Conservation (phyloP, 2,329 filamentous ascomycete genomes). For the Ophiostoma sp. region DNA sequence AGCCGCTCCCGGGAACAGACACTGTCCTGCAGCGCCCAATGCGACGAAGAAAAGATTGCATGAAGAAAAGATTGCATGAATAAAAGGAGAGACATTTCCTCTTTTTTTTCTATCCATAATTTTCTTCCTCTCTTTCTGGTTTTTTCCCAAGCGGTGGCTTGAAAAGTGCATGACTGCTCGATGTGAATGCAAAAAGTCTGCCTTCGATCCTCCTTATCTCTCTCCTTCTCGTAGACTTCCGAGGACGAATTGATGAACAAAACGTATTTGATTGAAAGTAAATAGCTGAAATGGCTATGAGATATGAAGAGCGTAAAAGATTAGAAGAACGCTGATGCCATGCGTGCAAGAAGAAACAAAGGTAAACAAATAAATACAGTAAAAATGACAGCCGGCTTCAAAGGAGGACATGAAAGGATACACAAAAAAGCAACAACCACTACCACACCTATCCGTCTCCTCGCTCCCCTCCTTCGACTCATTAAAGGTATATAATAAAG, state of each 20-base stretch:
- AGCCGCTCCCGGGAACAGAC: slow-evolving; percentile 10
- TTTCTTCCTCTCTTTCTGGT: not conserved
- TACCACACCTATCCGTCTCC: not conserved
- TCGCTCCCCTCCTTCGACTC: not conserved
- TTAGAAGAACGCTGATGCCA: not conserved
- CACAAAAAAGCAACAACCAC: not conserved
- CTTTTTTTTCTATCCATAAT: too few relatives aligned
- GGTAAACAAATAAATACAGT: not conserved
- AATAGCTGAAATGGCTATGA: not conserved
- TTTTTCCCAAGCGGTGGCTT: not conserved
- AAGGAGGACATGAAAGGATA: not conserved
- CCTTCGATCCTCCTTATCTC: not conserved
- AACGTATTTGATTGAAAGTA: not conserved
- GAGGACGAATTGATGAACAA: not conserved
- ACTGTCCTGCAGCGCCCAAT: not conserved
- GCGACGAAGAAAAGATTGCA: not conserved
- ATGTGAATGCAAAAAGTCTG: not conserved
- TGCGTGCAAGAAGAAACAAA: not conserved
- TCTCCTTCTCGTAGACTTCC: not conserved
- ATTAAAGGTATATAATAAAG: slow-evolving; percentile 11
- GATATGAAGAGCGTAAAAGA: not conserved
- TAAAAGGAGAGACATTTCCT: not conserved
- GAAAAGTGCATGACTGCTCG: not conserved
- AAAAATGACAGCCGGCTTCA: not conserved
- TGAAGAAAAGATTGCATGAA: not conserved